A percentile compares a stretch with the other conserved stretches of the same genome.
Evolutionary conservation across 805 yeast species (phyloP).

Genomic region (Tetrapisispora nanseiensis): DNA sequence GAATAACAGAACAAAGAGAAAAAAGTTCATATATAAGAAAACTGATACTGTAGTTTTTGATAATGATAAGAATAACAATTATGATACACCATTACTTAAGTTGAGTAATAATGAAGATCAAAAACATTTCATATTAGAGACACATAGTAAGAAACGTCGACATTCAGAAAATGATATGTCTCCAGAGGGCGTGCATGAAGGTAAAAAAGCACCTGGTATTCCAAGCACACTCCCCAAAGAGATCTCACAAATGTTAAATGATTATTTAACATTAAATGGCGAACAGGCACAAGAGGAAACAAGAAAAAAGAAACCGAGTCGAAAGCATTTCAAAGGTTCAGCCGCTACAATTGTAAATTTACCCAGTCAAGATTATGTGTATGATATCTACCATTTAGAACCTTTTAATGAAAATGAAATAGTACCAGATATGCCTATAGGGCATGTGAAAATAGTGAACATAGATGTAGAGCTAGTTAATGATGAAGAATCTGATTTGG

Average conservation of each 20-base stretch:
- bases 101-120: constrained; percentile 14
- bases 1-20: constrained; percentile 28
- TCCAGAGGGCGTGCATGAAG: constrained; percentile 8
- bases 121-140: constrained; percentile 25
- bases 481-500: constrained; percentile 33
- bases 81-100: constrained; percentile 22
- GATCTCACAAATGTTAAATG: constrained; percentile 64
- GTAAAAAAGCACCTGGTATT: constrained; percentile 6
- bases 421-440: constrained; percentile 28
- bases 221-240: constrained; percentile 43
- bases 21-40: constrained; percentile 35
- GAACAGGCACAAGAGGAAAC: constrained; percentile 6
- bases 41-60: constrained; percentile 38
- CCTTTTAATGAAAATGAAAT: constrained; percentile 46
- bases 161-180: constrained; percentile 9
- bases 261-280: constrained; percentile 39
- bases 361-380: constrained; percentile 62
- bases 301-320: constrained; percentile 20
- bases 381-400: constrained; percentile 75
- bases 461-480: constrained; percentile 30
- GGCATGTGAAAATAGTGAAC: constrained; percentile 35
- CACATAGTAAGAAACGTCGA: constrained; percentile 21
- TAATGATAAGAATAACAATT: constrained; percentile 18
- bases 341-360: constrained; percentile 11
- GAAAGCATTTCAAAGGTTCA: constrained; percentile 11